phyloP scores from a whole-genome alignment of 2,329 filamentous ascomycete genomes.

The Capronia epimyces region DNA sequence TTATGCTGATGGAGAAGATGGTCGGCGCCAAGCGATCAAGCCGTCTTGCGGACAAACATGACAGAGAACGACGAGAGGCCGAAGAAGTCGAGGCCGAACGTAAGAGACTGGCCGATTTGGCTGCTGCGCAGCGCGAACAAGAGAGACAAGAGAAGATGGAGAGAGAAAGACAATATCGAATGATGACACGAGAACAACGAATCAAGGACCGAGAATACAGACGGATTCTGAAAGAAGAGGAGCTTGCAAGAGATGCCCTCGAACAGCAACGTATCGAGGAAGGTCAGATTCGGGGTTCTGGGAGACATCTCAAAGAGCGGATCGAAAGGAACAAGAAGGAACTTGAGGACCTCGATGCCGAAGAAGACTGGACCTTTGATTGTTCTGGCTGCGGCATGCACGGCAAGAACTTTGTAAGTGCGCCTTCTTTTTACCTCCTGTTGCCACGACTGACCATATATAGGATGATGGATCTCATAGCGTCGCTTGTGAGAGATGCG shows the following conservation, averaged over 20 bases:
- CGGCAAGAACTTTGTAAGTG: conserved; percentile 65
- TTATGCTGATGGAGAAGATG: conserved; percentile 76
- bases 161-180: conserved; percentile 69
- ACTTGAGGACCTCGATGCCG: conserved; percentile 65
- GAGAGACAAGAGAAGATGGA: conserved; percentile 60
- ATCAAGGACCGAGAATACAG: conserved; percentile 79
- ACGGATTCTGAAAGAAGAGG: conserved; percentile 76
- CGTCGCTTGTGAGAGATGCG: conserved; percentile 88
- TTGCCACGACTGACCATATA: conserved; percentile 26
- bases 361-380: conserved; percentile 90
- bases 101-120: conserved; percentile 59
- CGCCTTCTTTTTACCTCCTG: background rate
- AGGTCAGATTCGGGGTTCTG: conserved; percentile 61
- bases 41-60: conserved; percentile 73
- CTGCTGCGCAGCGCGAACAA: conserved; percentile 55
- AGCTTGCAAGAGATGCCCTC: conserved; percentile 72
- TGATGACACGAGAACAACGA: conserved; percentile 78
- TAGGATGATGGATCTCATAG: conserved; percentile 88
- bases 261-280: conserved; percentile 59
- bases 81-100: conserved; percentile 65
- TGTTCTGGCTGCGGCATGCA: conserved; percentile 81
- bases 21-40: conserved; percentile 93
- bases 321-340: conserved; percentile 75
- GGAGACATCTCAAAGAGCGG: conserved; percentile 73
- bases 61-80: conserved; percentile 70